Evolutionary conservation across 2,329 filamentous ascomycete species (phyloP).

Genomic region (Exserohilum turcica): DNA sequence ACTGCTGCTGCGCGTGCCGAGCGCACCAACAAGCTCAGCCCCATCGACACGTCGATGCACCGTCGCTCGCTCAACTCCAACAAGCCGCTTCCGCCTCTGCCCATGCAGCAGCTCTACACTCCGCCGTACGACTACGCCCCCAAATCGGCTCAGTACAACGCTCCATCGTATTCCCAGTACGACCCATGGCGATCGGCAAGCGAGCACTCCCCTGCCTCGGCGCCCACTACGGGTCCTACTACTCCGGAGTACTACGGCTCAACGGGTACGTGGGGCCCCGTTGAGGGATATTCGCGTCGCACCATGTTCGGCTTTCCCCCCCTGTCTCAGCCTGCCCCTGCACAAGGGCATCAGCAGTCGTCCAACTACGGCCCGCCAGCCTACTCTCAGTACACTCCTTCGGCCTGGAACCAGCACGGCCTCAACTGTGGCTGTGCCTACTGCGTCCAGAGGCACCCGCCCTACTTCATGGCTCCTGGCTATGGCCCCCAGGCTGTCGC

Average conservation of each 20-base stretch:
- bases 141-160: conserved; percentile 47
- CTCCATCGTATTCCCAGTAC: conserved; percentile 44
- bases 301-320: conserved; percentile 50
- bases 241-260: conserved; percentile 60
- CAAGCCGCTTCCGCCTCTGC: conserved; percentile 51
- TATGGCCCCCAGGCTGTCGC: conserved; percentile 48
- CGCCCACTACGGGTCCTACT: conserved; percentile 59
- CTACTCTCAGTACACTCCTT: conserved; percentile 45
- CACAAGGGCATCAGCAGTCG: conserved; percentile 52
- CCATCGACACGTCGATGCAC: conserved; percentile 68
- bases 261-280: conserved; percentile 55
- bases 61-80: conserved; percentile 54
- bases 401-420: conserved; percentile 47
- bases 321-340: conserved; percentile 41
- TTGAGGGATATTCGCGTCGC: conserved; percentile 49
- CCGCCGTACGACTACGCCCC: conserved; percentile 42
- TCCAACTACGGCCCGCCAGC: conserved; percentile 43
- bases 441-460: conserved; percentile 45
- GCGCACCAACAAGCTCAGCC: conserved; percentile 57
- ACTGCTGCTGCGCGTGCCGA: conserved; percentile 51
- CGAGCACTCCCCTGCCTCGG: conserved; percentile 59
- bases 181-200: conserved; percentile 52
- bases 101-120: conserved; percentile 50
- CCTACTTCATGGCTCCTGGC: conserved; percentile 48
- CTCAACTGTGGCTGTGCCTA: conserved; percentile 47